phyloP scores from a whole-genome alignment of 345 rosid species.

The Gossypium longicalyx region DNA sequence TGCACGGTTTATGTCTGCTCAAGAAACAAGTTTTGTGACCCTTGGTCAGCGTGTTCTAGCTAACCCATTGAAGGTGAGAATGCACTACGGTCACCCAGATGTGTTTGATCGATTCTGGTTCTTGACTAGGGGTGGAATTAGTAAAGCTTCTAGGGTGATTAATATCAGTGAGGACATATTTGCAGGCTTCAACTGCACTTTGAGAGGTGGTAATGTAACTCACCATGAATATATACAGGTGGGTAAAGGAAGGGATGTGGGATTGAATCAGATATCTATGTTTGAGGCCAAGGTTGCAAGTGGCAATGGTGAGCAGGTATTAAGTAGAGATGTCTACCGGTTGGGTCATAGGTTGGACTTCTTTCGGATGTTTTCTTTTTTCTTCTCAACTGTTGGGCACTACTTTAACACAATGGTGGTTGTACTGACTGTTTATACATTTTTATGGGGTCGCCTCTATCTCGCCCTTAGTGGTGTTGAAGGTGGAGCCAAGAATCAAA shows the following conservation, averaged over 20 bases:
- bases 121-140: conserved; percentile 78
- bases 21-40: conserved; percentile 83
- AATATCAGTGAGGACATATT: conserved; percentile 93
- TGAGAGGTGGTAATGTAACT: conserved; percentile 88
- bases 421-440: conserved; percentile 61
- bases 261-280: conserved; percentile 78
- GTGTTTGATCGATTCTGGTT: conserved; percentile 92
- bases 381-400: conserved; percentile 66
- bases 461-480: conserved; percentile 85
- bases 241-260: conserved; percentile 91
- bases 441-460: conserved; percentile 86
- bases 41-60: conserved; percentile 93
- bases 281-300: conserved; percentile 92
- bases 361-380: conserved; percentile 83
- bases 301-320: conserved; percentile 90
- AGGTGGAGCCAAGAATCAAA: conserved; percentile 31
- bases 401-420: conserved; percentile 73
- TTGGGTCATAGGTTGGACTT: conserved; percentile 88
- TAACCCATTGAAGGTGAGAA: conserved; percentile 77
- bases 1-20: conserved; percentile 93
- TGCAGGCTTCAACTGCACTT: conserved; percentile 87
- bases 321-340: conserved; percentile 83
- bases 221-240: conserved; percentile 94
- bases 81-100: conserved; percentile 97
- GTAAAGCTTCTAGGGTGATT: conserved; percentile 85